Evolutionary conservation across 1,284 basidiomycete genomes (phyloP).

Genomic region (Neotropicomus parvogracilis): DNA sequence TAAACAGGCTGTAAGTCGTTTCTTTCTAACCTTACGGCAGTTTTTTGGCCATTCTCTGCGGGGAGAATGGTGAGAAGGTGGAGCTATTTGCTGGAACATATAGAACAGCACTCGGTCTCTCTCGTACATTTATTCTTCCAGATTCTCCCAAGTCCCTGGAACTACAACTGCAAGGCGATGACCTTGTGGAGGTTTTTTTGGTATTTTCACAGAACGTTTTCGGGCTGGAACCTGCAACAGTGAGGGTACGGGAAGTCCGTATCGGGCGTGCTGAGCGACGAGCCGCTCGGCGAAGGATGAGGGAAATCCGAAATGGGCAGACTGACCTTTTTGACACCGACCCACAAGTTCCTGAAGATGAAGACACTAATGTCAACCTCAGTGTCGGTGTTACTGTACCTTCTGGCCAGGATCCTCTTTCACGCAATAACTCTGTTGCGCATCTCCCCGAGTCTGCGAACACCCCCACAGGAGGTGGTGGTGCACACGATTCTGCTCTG

Average conservation of each 20-base stretch:
- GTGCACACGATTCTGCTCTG: conserved; percentile 28
- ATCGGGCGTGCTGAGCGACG: conserved; percentile 82
- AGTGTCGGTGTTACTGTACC: conserved; percentile 56
- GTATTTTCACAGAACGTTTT: conserved; percentile 88
- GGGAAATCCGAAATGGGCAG: conserved; percentile 58
- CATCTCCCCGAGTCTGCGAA: conserved; percentile 26
- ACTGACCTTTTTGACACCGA: conserved; percentile 41
- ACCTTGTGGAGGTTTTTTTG: conserved; percentile 83
- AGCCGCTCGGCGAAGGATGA: conserved; percentile 71
- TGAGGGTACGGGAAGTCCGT: conserved; percentile 84
- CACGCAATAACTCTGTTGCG: conserved; percentile 25
- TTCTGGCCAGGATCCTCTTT: conserved; percentile 28
- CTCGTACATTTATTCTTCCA: conserved; percentile 83
- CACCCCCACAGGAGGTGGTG: conserved; percentile 26
- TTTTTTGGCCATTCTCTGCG: conserved; percentile 84
- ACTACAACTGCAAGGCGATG: conserved; percentile 85
- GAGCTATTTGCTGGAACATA: conserved; percentile 87
- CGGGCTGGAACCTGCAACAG: conserved; percentile 83
- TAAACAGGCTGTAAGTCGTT: not conserved
- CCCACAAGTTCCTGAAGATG: conserved; percentile 44
- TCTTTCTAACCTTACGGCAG: conserved; percentile 37
- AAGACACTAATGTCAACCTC: conserved; percentile 60
- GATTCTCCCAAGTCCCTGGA: conserved; percentile 83
- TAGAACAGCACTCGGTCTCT: conserved; percentile 72
- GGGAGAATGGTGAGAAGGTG: conserved; percentile 89